Base-by-base conservation (phyloP, 2,329 filamentous ascomycete species). In the Plenodomus tracheiphilus region DNA sequence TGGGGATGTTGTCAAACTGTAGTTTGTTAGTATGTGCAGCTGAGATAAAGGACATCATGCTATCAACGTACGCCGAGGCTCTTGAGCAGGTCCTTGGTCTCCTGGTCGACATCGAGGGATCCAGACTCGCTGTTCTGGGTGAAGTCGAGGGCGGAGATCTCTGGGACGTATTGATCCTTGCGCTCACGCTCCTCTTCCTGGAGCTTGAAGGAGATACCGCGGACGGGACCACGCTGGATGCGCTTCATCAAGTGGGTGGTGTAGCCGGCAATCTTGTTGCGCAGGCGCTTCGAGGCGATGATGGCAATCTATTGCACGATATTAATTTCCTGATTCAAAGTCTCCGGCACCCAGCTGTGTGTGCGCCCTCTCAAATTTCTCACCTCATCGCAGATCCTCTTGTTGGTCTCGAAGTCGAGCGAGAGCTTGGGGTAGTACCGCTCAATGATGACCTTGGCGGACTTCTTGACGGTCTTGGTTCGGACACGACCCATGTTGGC, bases 121-220 rank as follows among this genome's bases (percentile, higher is more conserved):
- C 94, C 94, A 75, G 81, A 88, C 83, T 97, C 94, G 77, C 85
- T 85, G 82, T 89, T 91, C 85, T 96, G 91, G 74, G 88, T 86
- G 83, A 97, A 96, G 85, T 99, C 94, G 76, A 99, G 89, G 75
- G 94, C 94, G 55, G 95, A 99, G 70, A 99, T 85, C 82, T 99
- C 94, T 74, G 94, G 94, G 65, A 99, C 94, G 84, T 97, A 99
- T 85, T 99, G 94, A 84, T 99, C 94, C 89, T 99, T 99, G 78
- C 94, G 89, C 84, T 99, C 94, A 85, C 94, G 91, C 88, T 99
- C 94, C 85, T 99, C 94, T 84, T 99, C 94, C 83, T 99, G 94
- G 56, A 99, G 90, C 87, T 99, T 99, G 92, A 99, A 99, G 80
- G 95, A 99, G 82, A 99, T 99, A 84, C 94, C 94, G 73, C 94